Evolutionary conservation across 108 stramenopile genomes (phyloP).

Genomic region (Cyclotella cryptica): DNA sequence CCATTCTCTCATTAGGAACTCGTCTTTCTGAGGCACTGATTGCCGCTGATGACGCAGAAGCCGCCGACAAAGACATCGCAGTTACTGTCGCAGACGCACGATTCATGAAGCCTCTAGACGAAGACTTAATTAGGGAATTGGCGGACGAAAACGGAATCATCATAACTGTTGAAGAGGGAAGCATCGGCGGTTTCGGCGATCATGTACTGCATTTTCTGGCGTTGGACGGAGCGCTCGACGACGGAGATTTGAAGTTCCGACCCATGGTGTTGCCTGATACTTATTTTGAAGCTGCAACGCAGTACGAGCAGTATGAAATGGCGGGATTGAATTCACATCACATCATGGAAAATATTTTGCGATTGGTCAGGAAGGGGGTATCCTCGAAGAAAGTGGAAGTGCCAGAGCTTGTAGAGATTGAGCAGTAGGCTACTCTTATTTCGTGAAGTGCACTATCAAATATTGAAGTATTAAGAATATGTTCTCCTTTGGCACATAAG

Average conservation of each 20-base stretch:
- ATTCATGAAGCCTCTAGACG: conserved; percentile 97
- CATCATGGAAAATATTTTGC: conserved; percentile 87
- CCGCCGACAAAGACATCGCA: conserved; percentile 75
- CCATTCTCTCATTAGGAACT: conserved; percentile 92
- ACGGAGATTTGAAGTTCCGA: conserved; percentile 91
- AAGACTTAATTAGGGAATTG: conserved; percentile 89
- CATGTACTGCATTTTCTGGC: conserved; percentile 95
- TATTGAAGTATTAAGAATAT: no score
- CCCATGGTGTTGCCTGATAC: conserved; percentile 97
- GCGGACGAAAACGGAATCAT: conserved; percentile 90
- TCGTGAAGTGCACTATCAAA: no score
- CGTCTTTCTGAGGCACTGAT: conserved; percentile 88
- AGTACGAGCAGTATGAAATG: conserved; percentile 96
- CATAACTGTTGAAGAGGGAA: conserved; percentile 96
- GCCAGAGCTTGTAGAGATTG: neutral
- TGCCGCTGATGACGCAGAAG: conserved; percentile 93
- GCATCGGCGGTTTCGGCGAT: conserved; percentile 95
- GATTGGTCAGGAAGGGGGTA: conserved; percentile 73
- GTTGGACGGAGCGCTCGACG: conserved; percentile 91
- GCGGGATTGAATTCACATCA: conserved; percentile 94
- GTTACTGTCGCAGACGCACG: conserved; percentile 97
- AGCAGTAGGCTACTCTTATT: neutral
- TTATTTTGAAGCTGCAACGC: conserved; percentile 95
- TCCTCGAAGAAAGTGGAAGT: conserved; percentile 50
- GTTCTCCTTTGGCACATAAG: no score